Base-by-base conservation (phyloP, 257 asterid genomes). In the Solanum stenotomum region DNA sequence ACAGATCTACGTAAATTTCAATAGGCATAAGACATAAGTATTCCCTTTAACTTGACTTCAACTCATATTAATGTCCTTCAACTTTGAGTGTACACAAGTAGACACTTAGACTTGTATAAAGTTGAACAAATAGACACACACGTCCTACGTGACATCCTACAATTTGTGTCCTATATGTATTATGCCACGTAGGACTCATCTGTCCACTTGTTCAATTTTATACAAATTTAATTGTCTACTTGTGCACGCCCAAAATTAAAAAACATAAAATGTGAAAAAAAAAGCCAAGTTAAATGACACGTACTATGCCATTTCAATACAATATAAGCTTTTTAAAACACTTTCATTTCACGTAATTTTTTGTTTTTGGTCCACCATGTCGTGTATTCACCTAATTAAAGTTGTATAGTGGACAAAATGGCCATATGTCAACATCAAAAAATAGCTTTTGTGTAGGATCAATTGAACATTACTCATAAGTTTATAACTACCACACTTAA, bases 171-270 rank as follows among this genome's bases (percentile, higher is more conserved):
- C 22, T 49, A 49, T 22, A 1, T 49, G 1, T 15, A 49, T 15
- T 49, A 49, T 52, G 63, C 3, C 63, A 16, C 3, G 9, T 52
- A 52, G 0, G 10, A 18, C 10, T 16, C 23, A 52, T 52, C 0
- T 15, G 0, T 5, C 9, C 8, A 16, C 63, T 52, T 52, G 23
- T 52, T 52, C 23, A 52, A 52, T 0, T 52, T 52, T 52, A 52
- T 52, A 52, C 10, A 52, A 16, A 52, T 52, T 5, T 52, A 52
- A 52, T 0, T 52, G 4, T 15, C 9, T 15, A 16, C 0, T 52
- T 52, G 3, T 16, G 0, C 1, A 5, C 23, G 0, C 3, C 0
- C 22, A 49, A 49, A 49, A 5, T 52, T 5, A 52, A 1, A 16
- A 6, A 16, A 16, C 9, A 52, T 18, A 15, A 44, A 52, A 5